phyloP scores from a whole-genome alignment of 305 asterid species.

The Fraxinus angustifolia region DNA sequence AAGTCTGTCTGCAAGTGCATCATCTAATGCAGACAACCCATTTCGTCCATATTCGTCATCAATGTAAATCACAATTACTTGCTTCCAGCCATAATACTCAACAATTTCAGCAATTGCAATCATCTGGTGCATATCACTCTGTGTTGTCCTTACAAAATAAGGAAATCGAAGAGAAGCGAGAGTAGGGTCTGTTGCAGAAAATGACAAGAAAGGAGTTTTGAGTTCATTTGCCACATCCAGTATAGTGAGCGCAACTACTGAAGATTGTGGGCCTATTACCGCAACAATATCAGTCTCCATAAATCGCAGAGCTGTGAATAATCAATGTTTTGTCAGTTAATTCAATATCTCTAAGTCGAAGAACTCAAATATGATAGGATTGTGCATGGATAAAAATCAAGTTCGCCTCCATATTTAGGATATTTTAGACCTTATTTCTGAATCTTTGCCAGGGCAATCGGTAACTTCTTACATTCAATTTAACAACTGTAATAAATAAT shows the following conservation, averaged over 20 bases:
- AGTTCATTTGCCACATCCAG: slow-evolving; percentile 41
- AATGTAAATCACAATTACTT: slow-evolving; percentile 34
- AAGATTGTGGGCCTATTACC: slow-evolving; percentile 51
- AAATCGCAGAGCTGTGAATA: slow-evolving; percentile 41
- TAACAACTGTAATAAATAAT: background rate
- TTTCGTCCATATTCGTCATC: slow-evolving; percentile 53
- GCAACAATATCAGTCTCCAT: slow-evolving; percentile 47
- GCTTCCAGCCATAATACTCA: slow-evolving; percentile 42
- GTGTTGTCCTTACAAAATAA: slow-evolving; percentile 46
- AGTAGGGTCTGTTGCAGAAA: slow-evolving; percentile 48
- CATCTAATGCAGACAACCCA: slow-evolving; percentile 45
- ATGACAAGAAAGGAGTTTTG: slow-evolving; percentile 48
- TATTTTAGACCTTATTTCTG: background rate
- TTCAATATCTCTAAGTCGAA: background rate
- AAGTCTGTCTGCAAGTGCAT: slow-evolving; percentile 40
- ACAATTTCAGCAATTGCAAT: slow-evolving; percentile 42
- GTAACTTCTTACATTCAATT: background rate
- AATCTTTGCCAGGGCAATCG: background rate
- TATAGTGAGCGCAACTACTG: slow-evolving; percentile 43
- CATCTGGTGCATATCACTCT: slow-evolving; percentile 50
- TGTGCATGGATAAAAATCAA: background rate
- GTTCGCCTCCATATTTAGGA: background rate
- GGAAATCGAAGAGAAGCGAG: slow-evolving; percentile 47
- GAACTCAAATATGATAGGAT: background rate
- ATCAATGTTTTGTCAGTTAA: background rate